phyloP scores from a whole-genome alignment of 306 rosid genomes.

The Rubus parviflorus region DNA sequence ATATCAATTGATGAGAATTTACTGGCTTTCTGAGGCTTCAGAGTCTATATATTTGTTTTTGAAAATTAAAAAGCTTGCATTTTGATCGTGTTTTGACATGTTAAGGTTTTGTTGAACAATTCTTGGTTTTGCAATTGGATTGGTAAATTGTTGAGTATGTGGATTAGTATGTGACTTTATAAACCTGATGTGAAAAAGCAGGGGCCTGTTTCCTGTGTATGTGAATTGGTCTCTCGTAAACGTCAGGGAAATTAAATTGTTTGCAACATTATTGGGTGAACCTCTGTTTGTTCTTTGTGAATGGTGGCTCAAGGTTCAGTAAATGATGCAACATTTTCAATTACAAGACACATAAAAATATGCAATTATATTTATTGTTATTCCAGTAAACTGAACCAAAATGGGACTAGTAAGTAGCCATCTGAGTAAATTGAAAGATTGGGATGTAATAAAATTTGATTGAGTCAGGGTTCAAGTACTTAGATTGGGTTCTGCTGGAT shows the following conservation, averaged over 20 bases:
- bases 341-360: too few relatives aligned
- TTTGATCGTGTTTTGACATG: too few relatives aligned
- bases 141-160: too few relatives aligned
- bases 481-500: too few relatives aligned
- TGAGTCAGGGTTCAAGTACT: too few relatives aligned
- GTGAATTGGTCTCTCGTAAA: constrained; percentile 48
- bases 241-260: constrained; percentile 42
- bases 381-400: too few relatives aligned
- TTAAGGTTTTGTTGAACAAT: neutral
- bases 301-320: constrained; percentile 60
- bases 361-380: too few relatives aligned
- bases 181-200: constrained; percentile 37
- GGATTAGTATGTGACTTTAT: neutral
- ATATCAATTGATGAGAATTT: constrained; percentile 48
- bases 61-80: too few relatives aligned
- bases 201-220: constrained; percentile 37
- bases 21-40: constrained; percentile 75
- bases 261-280: constrained; percentile 74
- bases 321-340: constrained; percentile 52
- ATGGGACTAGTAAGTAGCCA: too few relatives aligned
- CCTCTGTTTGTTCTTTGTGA: constrained; percentile 36
- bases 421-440: too few relatives aligned
- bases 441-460: too few relatives aligned
- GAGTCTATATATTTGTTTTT: neutral
- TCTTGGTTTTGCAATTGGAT: neutral